Base-by-base conservation (phyloP, 2,329 filamentous ascomycete species). In the Ophiostoma piceae region DNA sequence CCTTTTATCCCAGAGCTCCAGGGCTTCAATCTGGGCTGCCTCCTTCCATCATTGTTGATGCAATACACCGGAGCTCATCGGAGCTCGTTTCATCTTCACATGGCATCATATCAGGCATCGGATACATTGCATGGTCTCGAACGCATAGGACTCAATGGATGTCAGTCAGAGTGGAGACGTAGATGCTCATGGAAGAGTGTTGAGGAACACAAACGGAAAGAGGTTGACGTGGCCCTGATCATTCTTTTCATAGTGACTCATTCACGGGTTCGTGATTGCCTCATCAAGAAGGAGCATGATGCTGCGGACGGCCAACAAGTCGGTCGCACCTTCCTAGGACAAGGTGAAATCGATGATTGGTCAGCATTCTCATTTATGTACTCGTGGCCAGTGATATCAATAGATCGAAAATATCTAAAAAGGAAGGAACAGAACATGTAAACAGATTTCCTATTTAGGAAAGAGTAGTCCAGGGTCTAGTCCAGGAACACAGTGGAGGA, bases 371-470 rank as follows among this genome's bases (percentile, higher is more conserved):
- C 19, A 47, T 47, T 6, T 47, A 47, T 19, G 43, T 43, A 47
- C 16, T 47, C 5, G 16, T 19, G 16, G 7, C 5, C 16, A n/a
- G 43, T 47, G 12, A 41, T 41, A 47, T 47, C 1, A 47, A 5
- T 14, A 41, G 39, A 43, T 43, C 3, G 43, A 47, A 47, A 47
- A n/a, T n/a, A n/a, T 16, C 12, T 14, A 22, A 57, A 57, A 57
- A 26, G 51, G 51, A 57, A 57, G 22, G 51, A 57, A 57, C n/a
- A 57, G 11, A 77, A 76, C 29, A 71, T 26, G 67, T 16, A 57
- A 77, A 76, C 37, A 71, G 11, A 69, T 16, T 71, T 67, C 70
- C 70, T 60, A 65, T 65, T 71, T 71, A 66, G 70, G 70, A 69
- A 71, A 67, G 26, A 32, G 26, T 35, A 32, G 22, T 60, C 19